Base-by-base conservation (phyloP, 108 stramenopile species). In the Heterococcus sp. region DNA sequence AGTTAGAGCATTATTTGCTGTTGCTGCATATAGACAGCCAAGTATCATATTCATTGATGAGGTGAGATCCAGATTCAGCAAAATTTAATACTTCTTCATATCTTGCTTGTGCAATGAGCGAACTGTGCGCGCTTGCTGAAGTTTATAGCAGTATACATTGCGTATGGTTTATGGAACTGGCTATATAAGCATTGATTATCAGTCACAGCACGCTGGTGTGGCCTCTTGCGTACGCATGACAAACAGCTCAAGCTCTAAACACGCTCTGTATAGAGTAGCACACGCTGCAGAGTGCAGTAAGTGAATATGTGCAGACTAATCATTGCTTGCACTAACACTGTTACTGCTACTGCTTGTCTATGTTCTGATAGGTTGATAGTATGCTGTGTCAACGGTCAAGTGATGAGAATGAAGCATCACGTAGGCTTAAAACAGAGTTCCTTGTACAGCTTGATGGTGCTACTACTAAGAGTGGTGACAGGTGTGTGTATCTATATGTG, bases 401-500 rank as follows among this genome's bases (percentile, higher is more conserved):
- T 2, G 89, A 93, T 26, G 94, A 95, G 78, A 92, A 95, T 73
- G 95, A 95, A 39, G 95, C 93, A 2, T 84, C 82, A 32, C 78
- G 96, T 1, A 92, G 97, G n/a, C 73, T 99, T 37, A 96, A 97
- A 83, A 95, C 93, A 29, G 98, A 99, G 88, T 95, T 96, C 76
- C 76, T 98, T 35, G 93, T 95, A 46, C 91, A 95, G 83, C 94
- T 94, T 92, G 96, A 97, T 85, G 97, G 84, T 2, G 79, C 79
- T 4, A 72, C 72, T 2, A 81, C 79, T 27, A 81, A 81, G 69
- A 73, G 46, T 66, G 32, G 2, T 65, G 11, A 32, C 58, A 2
- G 0, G 68, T 31, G 21, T 21, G 68, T n/a, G n/a, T n/a, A n/a
- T n/a, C n/a, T n/a, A n/a, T n/a, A n/a, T n/a, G n/a, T n/a, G n/a